phyloP scores from a whole-genome alignment of 2,329 filamentous ascomycete genomes.

The Ophiosphaerella herpotricha region DNA sequence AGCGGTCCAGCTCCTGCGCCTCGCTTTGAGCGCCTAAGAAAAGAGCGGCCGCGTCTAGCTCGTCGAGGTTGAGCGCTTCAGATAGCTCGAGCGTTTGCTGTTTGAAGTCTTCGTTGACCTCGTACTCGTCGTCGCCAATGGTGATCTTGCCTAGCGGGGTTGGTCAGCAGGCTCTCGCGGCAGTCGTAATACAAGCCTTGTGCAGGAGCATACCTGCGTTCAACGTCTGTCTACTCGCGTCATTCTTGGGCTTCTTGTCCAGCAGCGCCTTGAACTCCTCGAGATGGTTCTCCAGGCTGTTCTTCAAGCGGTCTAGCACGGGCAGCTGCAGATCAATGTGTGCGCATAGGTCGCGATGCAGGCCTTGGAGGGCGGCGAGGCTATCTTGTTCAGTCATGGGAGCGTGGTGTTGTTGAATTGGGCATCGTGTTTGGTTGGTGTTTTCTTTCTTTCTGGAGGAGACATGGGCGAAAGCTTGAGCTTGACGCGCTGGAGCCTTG shows the following conservation, averaged over 20 bases:
- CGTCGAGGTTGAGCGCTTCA: slow-evolving; percentile 88
- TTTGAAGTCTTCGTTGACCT: slow-evolving; percentile 85
- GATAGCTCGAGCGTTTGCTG: slow-evolving; percentile 80
- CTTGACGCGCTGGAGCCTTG: slow-evolving; percentile 2
- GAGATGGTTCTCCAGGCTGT: slow-evolving; percentile 68
- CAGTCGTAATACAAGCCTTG: too few relatives aligned
- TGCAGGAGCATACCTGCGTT: slow-evolving; percentile 19
- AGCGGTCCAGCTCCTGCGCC: slow-evolving; percentile 69
- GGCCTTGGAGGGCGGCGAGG: slow-evolving; percentile 77
- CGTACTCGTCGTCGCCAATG: slow-evolving; percentile 73
- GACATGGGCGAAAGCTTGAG: slow-evolving; percentile 33
- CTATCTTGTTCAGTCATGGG: slow-evolving; percentile 74
- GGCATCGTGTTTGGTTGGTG: slow-evolving; percentile 36
- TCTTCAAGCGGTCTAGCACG: slow-evolving; percentile 69
- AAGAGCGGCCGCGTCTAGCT: slow-evolving; percentile 78
- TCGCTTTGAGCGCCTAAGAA: slow-evolving; percentile 76
- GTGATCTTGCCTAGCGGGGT: slow-evolving; percentile 69
- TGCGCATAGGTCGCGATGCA: slow-evolving; percentile 83
- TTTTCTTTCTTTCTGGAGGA: slow-evolving; percentile 22
- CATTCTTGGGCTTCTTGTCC: slow-evolving; percentile 74
- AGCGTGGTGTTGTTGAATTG: slow-evolving; percentile 22
- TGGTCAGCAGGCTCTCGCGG: neutral
- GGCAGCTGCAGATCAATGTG: slow-evolving; percentile 73
- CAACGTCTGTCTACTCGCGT: slow-evolving; percentile 73
- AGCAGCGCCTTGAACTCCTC: slow-evolving; percentile 72